Base-by-base conservation (phyloP, 2,329 filamentous ascomycete genomes). In the Paradendryphiella salina region DNA sequence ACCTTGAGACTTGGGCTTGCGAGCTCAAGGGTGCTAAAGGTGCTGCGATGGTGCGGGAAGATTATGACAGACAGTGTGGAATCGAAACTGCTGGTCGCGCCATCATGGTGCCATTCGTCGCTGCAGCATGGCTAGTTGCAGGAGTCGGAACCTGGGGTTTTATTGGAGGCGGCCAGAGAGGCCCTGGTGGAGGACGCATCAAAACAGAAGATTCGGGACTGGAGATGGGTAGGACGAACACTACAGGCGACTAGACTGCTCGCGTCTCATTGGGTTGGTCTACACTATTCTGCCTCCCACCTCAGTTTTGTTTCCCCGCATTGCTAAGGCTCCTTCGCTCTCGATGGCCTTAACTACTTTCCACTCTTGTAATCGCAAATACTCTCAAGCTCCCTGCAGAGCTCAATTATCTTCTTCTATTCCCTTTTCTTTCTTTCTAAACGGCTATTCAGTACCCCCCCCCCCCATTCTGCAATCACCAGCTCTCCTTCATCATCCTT, bases 1-100 rank as follows among this genome's bases (percentile, higher is more conserved):
- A 73, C 26, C 61, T 73, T 10, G 70, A 72, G 45, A 71, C 67
- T 1, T 73, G 70, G 69, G 53, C 61, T 8, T 73, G 69, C 46
- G 65, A 70, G 15, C 57, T 71, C 8, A 60, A 64, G 50, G 39
- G 40, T 4, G 57, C 62, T 0, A 20, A 37, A 1, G 64, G 64
- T 8, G 66, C 64, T 0, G 46, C 34, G 11, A 66, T 67, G 49
- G 70, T 68, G 2, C 50, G 43, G 23, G 56, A 62, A 4, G 68
- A 71, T 20, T 72, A 72, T 26, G 39, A 31, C 5, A 56, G 40
- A 14, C 70, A 72, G 47, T 73, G 70, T 32, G 18, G 40, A 2
- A 49, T 68, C 18, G 69, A 72, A 39, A 43, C 61, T 6, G 69
- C 69, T 5, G 67, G 65, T 0, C 54, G 69, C 5, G 56, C 52